Conservation (phyloP, 441 rosid genomes). For the Syzygium syzygioides region DNA sequence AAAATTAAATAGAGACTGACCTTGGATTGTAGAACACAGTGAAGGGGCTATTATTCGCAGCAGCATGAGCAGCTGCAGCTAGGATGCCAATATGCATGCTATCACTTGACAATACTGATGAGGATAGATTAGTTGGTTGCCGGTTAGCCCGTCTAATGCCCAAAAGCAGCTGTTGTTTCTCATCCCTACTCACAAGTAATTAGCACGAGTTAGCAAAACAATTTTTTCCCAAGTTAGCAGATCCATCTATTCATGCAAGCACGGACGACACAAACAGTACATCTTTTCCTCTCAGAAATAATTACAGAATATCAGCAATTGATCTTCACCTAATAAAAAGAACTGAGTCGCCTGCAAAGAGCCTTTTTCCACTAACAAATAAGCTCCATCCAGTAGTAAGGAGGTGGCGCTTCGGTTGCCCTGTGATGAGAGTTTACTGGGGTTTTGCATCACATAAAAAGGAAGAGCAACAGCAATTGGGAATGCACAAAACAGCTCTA, state of each 20-base stretch:
- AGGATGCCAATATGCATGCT: slow-evolving; percentile 97
- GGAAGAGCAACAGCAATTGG: not conserved
- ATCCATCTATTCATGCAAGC: not conserved
- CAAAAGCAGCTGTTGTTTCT: slow-evolving; percentile 77
- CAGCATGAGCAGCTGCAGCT: slow-evolving; percentile 99
- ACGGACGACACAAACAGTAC: not conserved
- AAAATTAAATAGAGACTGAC: slow-evolving; percentile 13
- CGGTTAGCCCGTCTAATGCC: slow-evolving; percentile 89
- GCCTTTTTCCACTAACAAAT: slow-evolving; percentile 88
- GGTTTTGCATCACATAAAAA: not conserved
- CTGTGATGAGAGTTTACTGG: slow-evolving; percentile 22
- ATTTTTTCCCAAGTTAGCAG: not conserved
- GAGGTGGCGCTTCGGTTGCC: slow-evolving; percentile 94
- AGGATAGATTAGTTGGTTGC: slow-evolving; percentile 82
- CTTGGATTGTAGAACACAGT: slow-evolving; percentile 91
- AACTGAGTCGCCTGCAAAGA: slow-evolving; percentile 93
- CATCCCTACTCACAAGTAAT: slow-evolving; percentile 56
- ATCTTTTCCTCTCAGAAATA: not conserved
- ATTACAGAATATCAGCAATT: slow-evolving; percentile 5
- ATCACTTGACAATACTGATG: slow-evolving; percentile 93
- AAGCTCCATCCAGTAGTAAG: slow-evolving; percentile 98
- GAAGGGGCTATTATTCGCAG: slow-evolving; percentile 90
- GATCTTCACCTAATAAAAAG: slow-evolving; percentile 73
- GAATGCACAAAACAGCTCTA: not conserved
- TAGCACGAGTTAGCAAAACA: not conserved